Percentiles rank a stretch among this genome's conserved stretches.
Evolutionary conservation across 345 rosid genomes (phyloP).

Genomic region (Lepidium aucheri): DNA sequence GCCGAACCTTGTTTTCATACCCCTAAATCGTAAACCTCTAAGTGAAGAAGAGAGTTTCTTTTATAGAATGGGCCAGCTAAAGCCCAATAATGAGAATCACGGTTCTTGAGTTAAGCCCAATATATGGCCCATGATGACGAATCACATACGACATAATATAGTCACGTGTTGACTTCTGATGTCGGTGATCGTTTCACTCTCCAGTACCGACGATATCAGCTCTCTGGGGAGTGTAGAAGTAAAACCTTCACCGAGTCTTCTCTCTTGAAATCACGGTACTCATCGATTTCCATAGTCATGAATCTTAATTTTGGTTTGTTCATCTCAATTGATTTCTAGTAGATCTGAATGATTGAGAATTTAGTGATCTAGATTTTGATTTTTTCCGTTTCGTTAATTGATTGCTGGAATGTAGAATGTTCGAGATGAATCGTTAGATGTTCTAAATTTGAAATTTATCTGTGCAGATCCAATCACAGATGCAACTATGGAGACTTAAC

Average conservation of each 20-base stretch:
- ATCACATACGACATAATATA: background rate
- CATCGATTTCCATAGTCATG: background rate
- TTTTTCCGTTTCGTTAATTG: background rate
- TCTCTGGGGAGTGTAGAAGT: background rate
- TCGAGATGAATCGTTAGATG: background rate
- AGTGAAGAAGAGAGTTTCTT: background rate
- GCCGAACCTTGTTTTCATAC: background rate
- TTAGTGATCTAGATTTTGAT: background rate
- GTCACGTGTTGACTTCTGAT: conserved; percentile 14
- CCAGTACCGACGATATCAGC: conserved; percentile 2
- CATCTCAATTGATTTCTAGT: background rate
- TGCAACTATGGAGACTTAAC: background rate
- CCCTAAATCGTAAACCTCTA: background rate
- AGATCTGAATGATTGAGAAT: background rate
- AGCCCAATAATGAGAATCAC: background rate
- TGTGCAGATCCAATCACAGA: conserved; percentile 9
- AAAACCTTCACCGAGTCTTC: background rate
- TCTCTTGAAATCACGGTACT: background rate
- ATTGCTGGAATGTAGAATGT: background rate
- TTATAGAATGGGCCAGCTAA: background rate
- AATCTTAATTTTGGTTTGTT: background rate
- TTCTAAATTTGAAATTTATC: background rate
- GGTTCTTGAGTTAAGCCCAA: background rate
- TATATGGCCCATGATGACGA: background rate
- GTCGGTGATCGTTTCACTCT: conserved; percentile 7